Evolutionary conservation across 140 eudicot species (phyloP), one percentile per base, ranked within the genome.

Genomic region (Anethum foeniculum): DNA sequence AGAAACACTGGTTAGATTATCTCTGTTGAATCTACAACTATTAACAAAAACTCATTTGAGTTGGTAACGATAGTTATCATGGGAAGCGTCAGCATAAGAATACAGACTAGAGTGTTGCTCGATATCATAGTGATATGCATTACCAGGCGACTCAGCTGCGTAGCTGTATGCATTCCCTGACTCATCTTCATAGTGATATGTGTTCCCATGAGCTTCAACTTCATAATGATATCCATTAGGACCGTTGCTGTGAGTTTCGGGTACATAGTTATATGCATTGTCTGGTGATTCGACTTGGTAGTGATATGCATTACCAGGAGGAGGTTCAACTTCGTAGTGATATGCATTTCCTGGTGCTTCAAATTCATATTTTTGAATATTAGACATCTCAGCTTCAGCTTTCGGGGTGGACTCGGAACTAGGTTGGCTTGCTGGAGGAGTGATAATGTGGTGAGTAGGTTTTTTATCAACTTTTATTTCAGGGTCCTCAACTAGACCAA

Each of bases 381-480:
- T 79, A 9, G 79, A 56, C 21, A 84, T 5, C 84, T 83, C 87
- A 0, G 84, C 77, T 72, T 87, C 92, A 7, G 71, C 87, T 72
- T 79, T 89, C 6, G 91, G 48, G 21, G 89, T 88, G 54, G 96
- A 87, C 13, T 86, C 85, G 3, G 91, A 85, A 73, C 84, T 74
- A 0, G 77, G 84, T 64, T 79, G 83, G 7, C 91, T 85, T 13
- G 81, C 76, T 1, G 87, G 82, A 83, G 86, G 89, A 77, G 84
- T 87, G 1, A 82, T 71, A 60, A 23, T 69, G 82, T 58, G 86
- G 48, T 58, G 86, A 46, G 79, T 81, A 27, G 77, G 87, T 81
- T 80, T 83, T 81, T 86, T 86, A 36, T 91, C 99, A 5, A 90
- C 88, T 62, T 69, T 83, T n/a, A 89, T 89, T 69, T 93, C 71